Evolutionary conservation across 345 rosid species (phyloP).

Genomic region (Draba incana): DNA sequence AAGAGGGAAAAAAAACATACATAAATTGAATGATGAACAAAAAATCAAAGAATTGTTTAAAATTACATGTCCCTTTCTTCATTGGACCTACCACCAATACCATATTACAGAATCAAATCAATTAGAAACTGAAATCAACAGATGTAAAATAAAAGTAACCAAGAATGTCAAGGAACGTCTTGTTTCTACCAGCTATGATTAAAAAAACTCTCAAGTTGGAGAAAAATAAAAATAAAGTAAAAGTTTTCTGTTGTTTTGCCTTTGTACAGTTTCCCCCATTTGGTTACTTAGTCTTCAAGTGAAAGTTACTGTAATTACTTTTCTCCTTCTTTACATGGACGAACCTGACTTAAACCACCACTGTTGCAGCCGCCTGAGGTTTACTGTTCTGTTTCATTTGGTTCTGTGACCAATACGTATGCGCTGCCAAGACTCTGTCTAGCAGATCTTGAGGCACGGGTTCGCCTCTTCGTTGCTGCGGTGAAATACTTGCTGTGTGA

Average conservation of each 20-base stretch:
- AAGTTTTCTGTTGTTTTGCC: constrained; percentile 31
- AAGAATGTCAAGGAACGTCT: constrained; percentile 12
- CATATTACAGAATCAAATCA: constrained; percentile 35
- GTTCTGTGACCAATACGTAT: constrained; percentile 78
- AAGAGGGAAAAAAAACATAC: background rate
- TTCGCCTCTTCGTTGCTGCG: constrained; percentile 95
- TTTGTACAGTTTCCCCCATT: constrained; percentile 39
- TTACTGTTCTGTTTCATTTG: constrained; percentile 74
- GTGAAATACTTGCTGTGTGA: constrained; percentile 87
- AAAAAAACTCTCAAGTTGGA: constrained; percentile 6
- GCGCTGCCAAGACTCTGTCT: constrained; percentile 91
- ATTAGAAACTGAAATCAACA: constrained; percentile 25
- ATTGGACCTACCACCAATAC: constrained; percentile 33
- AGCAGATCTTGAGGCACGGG: constrained; percentile 91
- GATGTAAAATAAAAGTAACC: constrained; percentile 36
- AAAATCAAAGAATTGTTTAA: constrained; percentile 28
- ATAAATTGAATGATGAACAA: constrained; percentile 28
- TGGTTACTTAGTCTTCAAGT: constrained; percentile 34
- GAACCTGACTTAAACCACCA: constrained; percentile 32
- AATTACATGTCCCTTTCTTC: constrained; percentile 20
- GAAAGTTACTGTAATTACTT: constrained; percentile 26
- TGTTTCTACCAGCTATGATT: constrained; percentile 27
- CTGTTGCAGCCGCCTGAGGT: constrained; percentile 43
- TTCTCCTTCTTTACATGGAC: constrained; percentile 37
- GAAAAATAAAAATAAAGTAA: background rate